Base-by-base conservation (phyloP, 163 green algal species). In the Scenedesmus sp. region DNA sequence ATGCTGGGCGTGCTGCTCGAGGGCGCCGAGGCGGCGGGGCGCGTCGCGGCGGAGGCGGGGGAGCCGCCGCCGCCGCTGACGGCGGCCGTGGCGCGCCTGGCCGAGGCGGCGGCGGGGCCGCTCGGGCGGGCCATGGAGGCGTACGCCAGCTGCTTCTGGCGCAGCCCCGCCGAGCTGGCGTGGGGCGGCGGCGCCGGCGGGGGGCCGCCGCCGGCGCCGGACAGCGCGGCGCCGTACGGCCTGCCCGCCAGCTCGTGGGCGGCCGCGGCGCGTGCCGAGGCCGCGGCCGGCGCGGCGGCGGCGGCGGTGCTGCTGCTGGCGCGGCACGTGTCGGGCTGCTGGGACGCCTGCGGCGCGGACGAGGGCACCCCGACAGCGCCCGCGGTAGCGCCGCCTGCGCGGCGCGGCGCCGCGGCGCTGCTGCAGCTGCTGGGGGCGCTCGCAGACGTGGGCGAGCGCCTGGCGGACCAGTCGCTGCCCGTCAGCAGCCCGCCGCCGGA, bases 141-240 rank as follows among this genome's bases (percentile, higher is more conserved):
- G 17, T 77, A 47, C 22, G 48, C 53, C 69, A 31, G 54, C 69
- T 77, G 69, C 54, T 77, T 47, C 54, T 31, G n/a, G 28, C 54
- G 14, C 22, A 77, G 22, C 24, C 51, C 67, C 28, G 51, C 67
- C 39, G 67, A n/a, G 7, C n/a, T 63, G 44, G 31, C 73, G 33
- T n/a, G 60, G 24, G 4, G 13, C 57, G 11, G 20, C 72, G 54
- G 44, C 39, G 47, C 56, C 53, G 53, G 67, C 69, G 57, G 53
- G 17, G n/a, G 36, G 28, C 24, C 1, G 57, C 42, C 36, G 67
- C 48, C n/a, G 33, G 22, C 11, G 31, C 36, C 14, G 57, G 24
- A 33, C 17, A 13, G 20, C 42, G 22, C n/a, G 44, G 58, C 24
- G 22, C n/a, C 9, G 6, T 77, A 31, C 47, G 18, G 51, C 20